phyloP scores from a whole-genome alignment of 345 rosid species.

The Salix purpurea region DNA sequence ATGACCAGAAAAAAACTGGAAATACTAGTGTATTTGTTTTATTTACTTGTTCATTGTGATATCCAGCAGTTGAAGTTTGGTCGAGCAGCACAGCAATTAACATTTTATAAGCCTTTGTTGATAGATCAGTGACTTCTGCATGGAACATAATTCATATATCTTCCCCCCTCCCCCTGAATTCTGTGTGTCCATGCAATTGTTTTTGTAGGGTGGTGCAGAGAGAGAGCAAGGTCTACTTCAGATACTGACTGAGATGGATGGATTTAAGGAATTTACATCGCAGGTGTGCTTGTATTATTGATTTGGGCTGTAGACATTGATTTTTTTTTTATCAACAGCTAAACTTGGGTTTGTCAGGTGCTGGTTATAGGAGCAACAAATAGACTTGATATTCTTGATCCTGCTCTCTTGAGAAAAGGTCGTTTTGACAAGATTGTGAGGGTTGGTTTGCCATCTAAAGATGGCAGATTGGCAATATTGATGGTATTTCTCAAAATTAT shows the following conservation, averaged over 20 bases:
- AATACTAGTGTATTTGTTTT: too few relatives aligned
- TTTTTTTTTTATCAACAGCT: slow-evolving; percentile 11
- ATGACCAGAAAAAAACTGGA: too few relatives aligned
- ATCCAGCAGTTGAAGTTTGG: too few relatives aligned
- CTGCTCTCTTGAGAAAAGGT: slow-evolving; percentile 94
- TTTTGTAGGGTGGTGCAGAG: slow-evolving; percentile 89
- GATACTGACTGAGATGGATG: slow-evolving; percentile 96
- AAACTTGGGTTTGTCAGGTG: slow-evolving; percentile 51
- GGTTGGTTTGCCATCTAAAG: slow-evolving; percentile 92
- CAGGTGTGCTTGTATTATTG: slow-evolving; percentile 48
- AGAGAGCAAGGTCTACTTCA: slow-evolving; percentile 98
- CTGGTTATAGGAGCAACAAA: slow-evolving; percentile 95
- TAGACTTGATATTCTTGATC: slow-evolving; percentile 93
- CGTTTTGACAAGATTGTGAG: slow-evolving; percentile 93
- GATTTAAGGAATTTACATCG: slow-evolving; percentile 82
- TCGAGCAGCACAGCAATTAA: too few relatives aligned
- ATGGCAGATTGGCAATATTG: slow-evolving; percentile 86
- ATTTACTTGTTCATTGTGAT: too few relatives aligned
- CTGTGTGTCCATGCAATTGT: slow-evolving; percentile 7
- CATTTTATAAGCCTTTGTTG: too few relatives aligned
- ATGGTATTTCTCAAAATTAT: slow-evolving; percentile 43
- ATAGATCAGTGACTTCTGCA: too few relatives aligned
- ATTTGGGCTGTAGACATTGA: background rate
- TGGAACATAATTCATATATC: background rate
- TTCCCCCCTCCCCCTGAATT: background rate